These are phyloP conservation scores for Claviceps sp. DNA, from an alignment of 2,329 filamentous ascomycete genomes.

Conservation along the genomic window DNA sequence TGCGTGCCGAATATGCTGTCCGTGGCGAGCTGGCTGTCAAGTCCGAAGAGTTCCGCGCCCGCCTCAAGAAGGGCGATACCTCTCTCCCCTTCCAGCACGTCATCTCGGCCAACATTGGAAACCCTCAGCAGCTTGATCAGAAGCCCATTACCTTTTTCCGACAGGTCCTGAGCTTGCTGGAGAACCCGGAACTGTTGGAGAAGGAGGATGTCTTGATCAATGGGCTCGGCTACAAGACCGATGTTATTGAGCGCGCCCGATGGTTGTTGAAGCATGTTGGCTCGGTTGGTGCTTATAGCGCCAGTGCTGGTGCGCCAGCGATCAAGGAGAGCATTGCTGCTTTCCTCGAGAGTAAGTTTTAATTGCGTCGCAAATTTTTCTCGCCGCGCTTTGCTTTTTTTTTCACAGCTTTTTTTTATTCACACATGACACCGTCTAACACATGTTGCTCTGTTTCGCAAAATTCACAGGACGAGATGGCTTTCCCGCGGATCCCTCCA, in stretches of 20 bases:
- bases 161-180: conserved; percentile 83
- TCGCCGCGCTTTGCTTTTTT: not conserved
- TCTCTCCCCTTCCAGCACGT: conserved; percentile 73
- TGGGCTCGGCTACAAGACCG: conserved; percentile 71
- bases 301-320: conserved; percentile 74
- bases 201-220: conserved; percentile 67
- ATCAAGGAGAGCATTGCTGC: conserved; percentile 83
- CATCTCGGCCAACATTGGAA: conserved; percentile 97
- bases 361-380: too few relatives aligned
- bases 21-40: conserved; percentile 89
- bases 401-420: not conserved
- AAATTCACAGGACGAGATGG: conserved; percentile 59
- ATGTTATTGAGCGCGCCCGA: conserved; percentile 75
- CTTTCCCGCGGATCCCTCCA: conserved; percentile 63
- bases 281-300: conserved; percentile 92
- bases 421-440: not conserved
- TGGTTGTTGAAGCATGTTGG: conserved; percentile 70
- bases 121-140: conserved; percentile 97
- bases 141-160: conserved; percentile 99
- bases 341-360: conserved; percentile 71
- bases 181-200: conserved; percentile 77
- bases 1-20: conserved; percentile 86
- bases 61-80: conserved; percentile 45
- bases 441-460: not conserved
- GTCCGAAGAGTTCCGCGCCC: conserved; percentile 78